Evolutionary conservation across 352 stramenopile species (phyloP), one percentile per base, ranked within the genome.

Genomic region (Thalassiosira livingstoniorum): DNA sequence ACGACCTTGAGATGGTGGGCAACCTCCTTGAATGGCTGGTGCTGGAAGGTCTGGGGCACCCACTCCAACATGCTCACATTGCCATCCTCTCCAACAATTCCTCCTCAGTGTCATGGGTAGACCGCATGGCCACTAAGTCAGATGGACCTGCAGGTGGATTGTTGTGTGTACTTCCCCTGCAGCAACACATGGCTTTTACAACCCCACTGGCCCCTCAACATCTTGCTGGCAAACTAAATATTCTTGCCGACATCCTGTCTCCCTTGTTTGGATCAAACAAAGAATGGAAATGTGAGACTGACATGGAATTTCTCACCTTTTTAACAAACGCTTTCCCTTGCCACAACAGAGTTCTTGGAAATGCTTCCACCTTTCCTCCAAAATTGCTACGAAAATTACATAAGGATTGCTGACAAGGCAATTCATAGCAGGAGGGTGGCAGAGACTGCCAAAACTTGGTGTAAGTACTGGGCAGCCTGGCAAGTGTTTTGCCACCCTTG

Each of bases 1-100:
- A 72, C 0, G 79, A 86, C 32, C 39, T 86, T 7, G 79, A 82
- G n/a, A 73, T 74, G 58, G 79, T 66, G 7, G 79, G 47, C 2
- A 4, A 71, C 34, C 23, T 78, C 21, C 21, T 78, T 1, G 21
- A 76, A 11, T 83, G 66, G 67, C 27, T 82, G 0, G 68, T 87
- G 0, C 69, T 87, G 23, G 67, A 83, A 47, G 31, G 23, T 21
- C n/a, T 71, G 0, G 70, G 57, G 27, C 25, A 68, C 25, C 74
- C 2, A 29, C n/a, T 58, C 11, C 11, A 23, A 4, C 47, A 58
- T n/a, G 10, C 7, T 2, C 68, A 83, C 54, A 45, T 67, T 0
- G 62, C 42, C 2, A 2, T 78, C 2, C 74, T 78, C 23, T 75
- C 47, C 34, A 68, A 83, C 34, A 83, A 79, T 29, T 27, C 21